These are phyloP conservation scores for Nephelium lappaceum DNA, from an alignment of 345 rosid genomes.

Conservation along the genomic window DNA sequence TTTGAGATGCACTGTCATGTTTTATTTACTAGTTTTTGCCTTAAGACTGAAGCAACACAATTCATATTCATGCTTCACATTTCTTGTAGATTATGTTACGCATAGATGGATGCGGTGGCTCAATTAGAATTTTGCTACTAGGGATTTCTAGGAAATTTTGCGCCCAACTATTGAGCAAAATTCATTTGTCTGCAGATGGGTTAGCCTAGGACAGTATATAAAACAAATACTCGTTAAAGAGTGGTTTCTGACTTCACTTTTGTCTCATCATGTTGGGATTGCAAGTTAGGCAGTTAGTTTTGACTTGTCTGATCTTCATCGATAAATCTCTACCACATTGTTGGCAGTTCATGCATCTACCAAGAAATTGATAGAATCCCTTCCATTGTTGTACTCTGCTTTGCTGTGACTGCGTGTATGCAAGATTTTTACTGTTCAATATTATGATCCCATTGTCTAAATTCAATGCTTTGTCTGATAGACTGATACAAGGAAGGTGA, in stretches of 20 bases:
- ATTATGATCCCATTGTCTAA: neutral
- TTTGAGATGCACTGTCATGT: no score
- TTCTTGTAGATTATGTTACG: neutral
- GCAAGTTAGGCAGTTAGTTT: neutral
- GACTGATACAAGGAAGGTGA: neutral
- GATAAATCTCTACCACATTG: constrained; percentile 4
- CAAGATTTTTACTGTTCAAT: neutral
- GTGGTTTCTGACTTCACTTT: neutral
- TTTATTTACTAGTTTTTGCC: neutral
- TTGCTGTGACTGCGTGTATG: neutral
- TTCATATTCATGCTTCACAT: neutral
- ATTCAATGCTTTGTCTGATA: neutral
- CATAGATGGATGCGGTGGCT: neutral
- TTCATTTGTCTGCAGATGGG: neutral
- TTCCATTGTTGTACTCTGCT: neutral
- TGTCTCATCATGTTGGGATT: neutral
- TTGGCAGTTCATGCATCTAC: neutral
- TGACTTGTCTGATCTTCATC: neutral
- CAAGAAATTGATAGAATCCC: neutral
- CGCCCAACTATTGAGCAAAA: neutral
- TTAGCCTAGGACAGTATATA: neutral
- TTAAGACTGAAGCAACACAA: neutral
- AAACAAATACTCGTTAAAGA: neutral
- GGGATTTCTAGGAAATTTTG: neutral
- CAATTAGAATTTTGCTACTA: neutral